Evolutionary conservation across 106 monocot species (phyloP).

Genomic region (Allium fistulosum): DNA sequence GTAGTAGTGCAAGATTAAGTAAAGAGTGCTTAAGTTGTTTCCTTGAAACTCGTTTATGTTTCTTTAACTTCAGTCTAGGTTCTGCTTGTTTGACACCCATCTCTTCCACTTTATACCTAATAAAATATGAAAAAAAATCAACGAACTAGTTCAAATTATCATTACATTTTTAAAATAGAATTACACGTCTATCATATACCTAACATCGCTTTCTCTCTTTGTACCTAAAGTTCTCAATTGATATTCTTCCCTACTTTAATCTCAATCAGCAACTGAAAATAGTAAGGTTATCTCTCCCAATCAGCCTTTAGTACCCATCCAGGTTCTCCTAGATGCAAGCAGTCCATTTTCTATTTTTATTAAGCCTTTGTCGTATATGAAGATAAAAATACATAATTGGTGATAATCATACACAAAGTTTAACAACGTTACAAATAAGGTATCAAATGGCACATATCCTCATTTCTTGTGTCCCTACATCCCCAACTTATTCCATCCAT

Average conservation of each 20-base stretch:
- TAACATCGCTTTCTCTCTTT: constrained; percentile 81
- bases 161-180: not conserved
- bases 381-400: constrained; percentile 3
- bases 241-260: constrained; percentile 82
- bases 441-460: too few relatives aligned
- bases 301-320: constrained; percentile 76
- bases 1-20: constrained; percentile 8
- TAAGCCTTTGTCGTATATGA: constrained; percentile 58
- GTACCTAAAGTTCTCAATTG: constrained; percentile 84
- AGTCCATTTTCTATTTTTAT: constrained; percentile 54
- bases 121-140: too few relatives aligned
- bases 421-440: too few relatives aligned
- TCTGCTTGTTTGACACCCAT: constrained; percentile 87
- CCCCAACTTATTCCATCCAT: too few relatives aligned
- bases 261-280: constrained; percentile 87
- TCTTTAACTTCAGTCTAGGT: constrained; percentile 69
- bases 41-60: constrained; percentile 70
- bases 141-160: too few relatives aligned
- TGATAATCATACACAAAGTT: not conserved
- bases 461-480: too few relatives aligned
- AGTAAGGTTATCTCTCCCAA: constrained; percentile 97
- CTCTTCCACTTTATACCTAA: constrained; percentile 74
- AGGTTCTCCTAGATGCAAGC: constrained; percentile 81
- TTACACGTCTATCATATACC: constrained; percentile 24
- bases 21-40: constrained; percentile 74